Percentiles rank a stretch among this genome's conserved stretches.
Conservation (phyloP, 2,329 filamentous ascomycete genomes). For the Scedosporium minutisporum region DNA sequence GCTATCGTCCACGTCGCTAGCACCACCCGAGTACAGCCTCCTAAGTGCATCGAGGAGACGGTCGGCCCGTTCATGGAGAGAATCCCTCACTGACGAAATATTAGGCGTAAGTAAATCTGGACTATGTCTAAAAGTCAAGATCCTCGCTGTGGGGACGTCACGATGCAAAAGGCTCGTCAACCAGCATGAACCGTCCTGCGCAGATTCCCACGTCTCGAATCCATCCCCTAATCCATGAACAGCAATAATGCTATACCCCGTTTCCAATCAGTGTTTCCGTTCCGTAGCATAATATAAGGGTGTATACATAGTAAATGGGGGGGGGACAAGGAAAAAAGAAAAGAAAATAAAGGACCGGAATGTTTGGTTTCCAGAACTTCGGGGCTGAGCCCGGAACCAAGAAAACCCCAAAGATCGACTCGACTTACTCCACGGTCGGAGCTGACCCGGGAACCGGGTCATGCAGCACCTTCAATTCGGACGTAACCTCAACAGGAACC, state of each 20-base stretch:
- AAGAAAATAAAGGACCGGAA: background rate
- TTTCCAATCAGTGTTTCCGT: background rate
- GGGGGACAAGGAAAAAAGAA: background rate
- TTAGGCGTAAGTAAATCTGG: background rate
- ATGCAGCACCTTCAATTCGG: constrained; percentile 1
- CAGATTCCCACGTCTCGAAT: background rate
- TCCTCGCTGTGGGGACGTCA: constrained; percentile 1
- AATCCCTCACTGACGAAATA: background rate
- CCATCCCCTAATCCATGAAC: constrained; percentile 1
- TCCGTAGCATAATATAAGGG: background rate
- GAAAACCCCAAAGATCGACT: background rate
- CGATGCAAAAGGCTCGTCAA: background rate
- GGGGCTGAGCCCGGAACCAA: too few relatives aligned
- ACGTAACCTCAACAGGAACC: background rate
- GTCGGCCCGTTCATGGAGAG: background rate
- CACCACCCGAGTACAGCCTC: background rate
- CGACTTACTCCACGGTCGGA: constrained; percentile 2
- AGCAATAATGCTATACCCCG: background rate
- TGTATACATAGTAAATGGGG: background rate
- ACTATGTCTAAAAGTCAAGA: constrained; percentile 2
- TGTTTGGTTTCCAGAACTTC: background rate
- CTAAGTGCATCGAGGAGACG: background rate
- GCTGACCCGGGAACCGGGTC: background rate
- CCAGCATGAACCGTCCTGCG: background rate
- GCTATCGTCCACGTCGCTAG: background rate